phyloP scores from a whole-genome alignment of 2,329 filamentous ascomycete genomes.

The Xylaria sp. region DNA sequence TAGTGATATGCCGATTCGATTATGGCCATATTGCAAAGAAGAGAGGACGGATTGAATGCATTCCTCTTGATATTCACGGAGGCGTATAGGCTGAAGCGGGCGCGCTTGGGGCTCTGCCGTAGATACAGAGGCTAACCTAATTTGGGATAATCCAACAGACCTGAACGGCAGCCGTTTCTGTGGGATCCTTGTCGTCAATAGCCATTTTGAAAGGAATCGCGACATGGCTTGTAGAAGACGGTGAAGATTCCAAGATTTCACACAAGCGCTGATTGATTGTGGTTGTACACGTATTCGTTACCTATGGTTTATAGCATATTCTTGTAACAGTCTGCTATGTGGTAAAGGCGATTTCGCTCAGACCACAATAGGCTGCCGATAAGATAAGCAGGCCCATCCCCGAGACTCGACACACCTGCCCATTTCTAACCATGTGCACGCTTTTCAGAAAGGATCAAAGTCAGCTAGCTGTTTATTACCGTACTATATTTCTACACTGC shows the following conservation, averaged over 20 bases:
- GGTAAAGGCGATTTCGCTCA: too few species aligned
- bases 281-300: not conserved
- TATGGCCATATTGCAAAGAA: conserved; percentile 76
- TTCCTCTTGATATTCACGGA: conserved; percentile 90
- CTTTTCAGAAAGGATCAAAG: too few species aligned
- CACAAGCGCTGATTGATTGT: not conserved
- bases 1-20: conserved; percentile 83
- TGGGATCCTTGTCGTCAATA: conserved; percentile 31
- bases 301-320: not conserved
- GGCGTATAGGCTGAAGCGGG: conserved; percentile 58
- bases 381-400: too few species aligned
- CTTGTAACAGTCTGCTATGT: too few species aligned
- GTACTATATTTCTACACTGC: too few species aligned
- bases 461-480: too few species aligned
- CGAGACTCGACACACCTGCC: too few species aligned
- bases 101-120: conserved; percentile 21
- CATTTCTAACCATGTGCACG: too few species aligned
- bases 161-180: conserved; percentile 20
- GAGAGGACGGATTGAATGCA: conserved; percentile 84
- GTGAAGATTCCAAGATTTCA: conserved; percentile 30
- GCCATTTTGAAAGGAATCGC: conserved; percentile 42
- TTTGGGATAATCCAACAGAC: conserved; percentile 22
- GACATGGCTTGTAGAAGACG: conserved; percentile 41
- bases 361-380: too few species aligned
- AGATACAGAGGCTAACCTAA: conserved; percentile 25